Percentiles rank a stretch among this genome's conserved stretches.
phyloP scores from a whole-genome alignment of 2,329 filamentous ascomycete species.

The Colletotrichum somersetense region DNA sequence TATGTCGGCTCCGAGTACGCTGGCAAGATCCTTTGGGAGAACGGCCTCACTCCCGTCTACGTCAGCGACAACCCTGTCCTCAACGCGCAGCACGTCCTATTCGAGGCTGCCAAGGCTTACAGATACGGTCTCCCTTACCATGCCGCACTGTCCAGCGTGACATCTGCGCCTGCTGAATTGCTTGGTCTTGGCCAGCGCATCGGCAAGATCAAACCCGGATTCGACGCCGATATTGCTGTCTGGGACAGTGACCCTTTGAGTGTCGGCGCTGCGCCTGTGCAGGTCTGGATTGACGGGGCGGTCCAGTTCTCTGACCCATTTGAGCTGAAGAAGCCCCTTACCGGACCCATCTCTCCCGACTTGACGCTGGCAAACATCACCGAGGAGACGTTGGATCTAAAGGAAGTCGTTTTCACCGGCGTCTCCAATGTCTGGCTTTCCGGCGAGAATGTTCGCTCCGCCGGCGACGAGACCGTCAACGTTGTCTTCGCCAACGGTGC shows the following conservation, averaged over 20 bases:
- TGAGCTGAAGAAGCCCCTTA: constrained; percentile 64
- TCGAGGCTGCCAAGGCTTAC: constrained; percentile 72
- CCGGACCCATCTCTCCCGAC: constrained; percentile 55
- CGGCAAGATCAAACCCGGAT: constrained; percentile 72
- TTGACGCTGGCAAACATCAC: constrained; percentile 55
- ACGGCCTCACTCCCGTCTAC: constrained; percentile 74
- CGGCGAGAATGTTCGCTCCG: constrained; percentile 49
- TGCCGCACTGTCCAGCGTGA: constrained; percentile 69
- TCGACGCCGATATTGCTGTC: constrained; percentile 71
- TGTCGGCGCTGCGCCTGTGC: constrained; percentile 69
- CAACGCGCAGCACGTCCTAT: constrained; percentile 77
- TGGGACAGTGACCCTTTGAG: constrained; percentile 74
- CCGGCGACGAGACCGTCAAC: constrained; percentile 52
- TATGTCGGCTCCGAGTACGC: constrained; percentile 75
- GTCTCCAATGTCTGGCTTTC: constrained; percentile 65
- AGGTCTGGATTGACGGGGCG: constrained; percentile 74
- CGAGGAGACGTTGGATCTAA: constrained; percentile 55
- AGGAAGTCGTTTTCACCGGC: constrained; percentile 67
- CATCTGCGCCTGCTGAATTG: constrained; percentile 68
- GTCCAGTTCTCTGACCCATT: constrained; percentile 68
- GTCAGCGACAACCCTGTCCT: constrained; percentile 79
- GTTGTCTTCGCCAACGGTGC: constrained; percentile 66
- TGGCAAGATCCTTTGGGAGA: constrained; percentile 74
- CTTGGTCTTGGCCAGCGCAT: constrained; percentile 69
- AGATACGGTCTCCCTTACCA: constrained; percentile 73